These are phyloP conservation scores for Dioscorea alata DNA, from an alignment of 106 monocot genomes.

Conservation along the genomic window DNA sequence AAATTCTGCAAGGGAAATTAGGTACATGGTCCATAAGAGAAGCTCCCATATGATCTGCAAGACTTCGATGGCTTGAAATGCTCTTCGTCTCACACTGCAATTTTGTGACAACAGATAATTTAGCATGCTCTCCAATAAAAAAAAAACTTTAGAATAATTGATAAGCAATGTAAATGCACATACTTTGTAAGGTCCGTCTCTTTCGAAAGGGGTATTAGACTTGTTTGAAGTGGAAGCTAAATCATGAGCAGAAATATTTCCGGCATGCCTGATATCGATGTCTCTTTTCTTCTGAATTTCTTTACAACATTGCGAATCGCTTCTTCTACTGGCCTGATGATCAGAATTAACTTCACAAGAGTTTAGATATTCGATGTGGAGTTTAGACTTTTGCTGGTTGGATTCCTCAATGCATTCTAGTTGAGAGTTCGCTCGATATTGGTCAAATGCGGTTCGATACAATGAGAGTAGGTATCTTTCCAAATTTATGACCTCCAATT, in stretches of 20 bases:
- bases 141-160: neutral
- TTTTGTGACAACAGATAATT: neutral
- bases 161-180: neutral
- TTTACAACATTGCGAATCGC: slow-evolving; percentile 10
- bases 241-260: slow-evolving; percentile 12
- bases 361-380: slow-evolving; percentile 12
- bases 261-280: slow-evolving; percentile 8
- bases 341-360: neutral
- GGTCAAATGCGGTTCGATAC: slow-evolving; percentile 60
- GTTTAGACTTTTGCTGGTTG: slow-evolving; percentile 3
- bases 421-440: slow-evolving; percentile 23
- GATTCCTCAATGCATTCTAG: neutral
- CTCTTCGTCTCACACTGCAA: slow-evolving; percentile 31
- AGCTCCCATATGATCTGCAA: slow-evolving; percentile 68
- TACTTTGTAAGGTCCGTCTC: slow-evolving; percentile 24
- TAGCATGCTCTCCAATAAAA: neutral
- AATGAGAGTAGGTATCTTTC: slow-evolving; percentile 53
- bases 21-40: slow-evolving; percentile 57
- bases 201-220: neutral
- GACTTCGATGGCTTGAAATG: slow-evolving; percentile 36
- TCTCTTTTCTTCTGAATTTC: slow-evolving; percentile 9
- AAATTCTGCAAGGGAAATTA: slow-evolving; percentile 58
- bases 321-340: neutral
- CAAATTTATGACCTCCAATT: slow-evolving; percentile 65
- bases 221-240: slow-evolving; percentile 1